These are phyloP conservation scores for Hymenoscyphus scutula DNA, from an alignment of 2,329 filamentous ascomycete species.

Conservation along the genomic window DNA sequence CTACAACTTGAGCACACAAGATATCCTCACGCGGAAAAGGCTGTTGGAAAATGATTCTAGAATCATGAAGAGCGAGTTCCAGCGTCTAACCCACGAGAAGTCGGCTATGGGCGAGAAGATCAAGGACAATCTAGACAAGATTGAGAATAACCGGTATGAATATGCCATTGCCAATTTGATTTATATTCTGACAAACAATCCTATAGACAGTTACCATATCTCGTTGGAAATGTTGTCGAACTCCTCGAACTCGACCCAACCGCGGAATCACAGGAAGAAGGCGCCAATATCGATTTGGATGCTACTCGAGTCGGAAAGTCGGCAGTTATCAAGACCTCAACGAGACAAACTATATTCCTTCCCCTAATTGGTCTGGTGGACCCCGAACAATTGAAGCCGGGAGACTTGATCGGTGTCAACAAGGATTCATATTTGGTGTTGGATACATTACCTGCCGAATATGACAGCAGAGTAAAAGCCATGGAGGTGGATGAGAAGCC, in stretches of 20 bases:
- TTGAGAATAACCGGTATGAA: conserved; percentile 91
- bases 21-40: conserved; percentile 87
- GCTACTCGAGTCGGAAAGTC: conserved; percentile 96
- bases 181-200: conserved; percentile 18
- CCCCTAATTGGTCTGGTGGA: conserved; percentile 96
- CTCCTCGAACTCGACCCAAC: conserved; percentile 95
- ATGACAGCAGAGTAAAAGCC: conserved; percentile 97
- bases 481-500: conserved; percentile 99
- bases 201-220: conserved; percentile 87
- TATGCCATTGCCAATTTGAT: conserved; percentile 4
- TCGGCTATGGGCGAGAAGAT: conserved; percentile 97
- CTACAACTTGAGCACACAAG: conserved; percentile 85
- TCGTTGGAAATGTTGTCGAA: conserved; percentile 97
- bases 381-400: conserved; percentile 90
- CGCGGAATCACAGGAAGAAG: conserved; percentile 93
- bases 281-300: conserved; percentile 97
- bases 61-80: conserved; percentile 98
- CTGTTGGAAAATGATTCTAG: conserved; percentile 95
- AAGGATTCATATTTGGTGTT: conserved; percentile 98
- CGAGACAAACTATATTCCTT: conserved; percentile 96
- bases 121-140: conserved; percentile 98
- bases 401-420: conserved; percentile 95
- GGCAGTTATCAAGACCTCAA: conserved; percentile 98
- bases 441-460: conserved; percentile 94
- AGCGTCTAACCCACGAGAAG: conserved; percentile 93